phyloP scores from a whole-genome alignment of 768 basidiomycete genomes.

The Naematelia aurantialba region DNA sequence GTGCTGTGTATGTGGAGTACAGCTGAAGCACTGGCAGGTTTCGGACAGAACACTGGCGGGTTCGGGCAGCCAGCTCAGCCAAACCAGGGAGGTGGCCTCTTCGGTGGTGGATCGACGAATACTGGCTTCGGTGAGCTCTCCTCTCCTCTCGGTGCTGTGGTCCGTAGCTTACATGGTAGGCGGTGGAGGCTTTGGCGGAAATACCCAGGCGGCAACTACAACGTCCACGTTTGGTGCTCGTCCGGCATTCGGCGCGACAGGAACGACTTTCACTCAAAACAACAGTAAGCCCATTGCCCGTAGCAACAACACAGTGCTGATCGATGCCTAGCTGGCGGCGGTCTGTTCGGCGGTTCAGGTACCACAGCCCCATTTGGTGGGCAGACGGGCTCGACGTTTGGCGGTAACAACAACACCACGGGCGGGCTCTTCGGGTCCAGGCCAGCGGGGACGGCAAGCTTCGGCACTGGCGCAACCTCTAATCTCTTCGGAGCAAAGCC shows the following conservation, averaged over 20 bases:
- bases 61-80: slow-evolving; percentile 37
- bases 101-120: slow-evolving; percentile 21
- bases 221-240: slow-evolving; percentile 2
- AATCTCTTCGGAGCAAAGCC: slow-evolving; percentile 24
- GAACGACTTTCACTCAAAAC: slow-evolving; percentile 57
- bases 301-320: neutral
- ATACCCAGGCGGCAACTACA: neutral
- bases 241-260: slow-evolving; percentile 6
- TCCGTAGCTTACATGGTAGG: neutral
- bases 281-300: slow-evolving; percentile 32
- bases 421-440: slow-evolving; percentile 53
- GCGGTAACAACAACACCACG: neutral
- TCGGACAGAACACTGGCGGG: slow-evolving; percentile 56
- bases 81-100: slow-evolving; percentile 21
- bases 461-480: slow-evolving; percentile 52
- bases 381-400: slow-evolving; percentile 12
- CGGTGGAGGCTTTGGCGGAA: slow-evolving; percentile 50
- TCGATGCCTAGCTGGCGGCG: slow-evolving; percentile 20
- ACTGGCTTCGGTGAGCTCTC: slow-evolving; percentile 20
- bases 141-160: neutral
- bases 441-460: slow-evolving; percentile 52
- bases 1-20: neutral
- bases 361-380: slow-evolving; percentile 32
- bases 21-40: slow-evolving; percentile 53
- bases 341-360: slow-evolving; percentile 27